Percentiles rank a stretch among this genome's conserved stretches.
phyloP scores from a whole-genome alignment of 2,329 filamentous ascomycete species.

The Pleomassaria siparia region DNA sequence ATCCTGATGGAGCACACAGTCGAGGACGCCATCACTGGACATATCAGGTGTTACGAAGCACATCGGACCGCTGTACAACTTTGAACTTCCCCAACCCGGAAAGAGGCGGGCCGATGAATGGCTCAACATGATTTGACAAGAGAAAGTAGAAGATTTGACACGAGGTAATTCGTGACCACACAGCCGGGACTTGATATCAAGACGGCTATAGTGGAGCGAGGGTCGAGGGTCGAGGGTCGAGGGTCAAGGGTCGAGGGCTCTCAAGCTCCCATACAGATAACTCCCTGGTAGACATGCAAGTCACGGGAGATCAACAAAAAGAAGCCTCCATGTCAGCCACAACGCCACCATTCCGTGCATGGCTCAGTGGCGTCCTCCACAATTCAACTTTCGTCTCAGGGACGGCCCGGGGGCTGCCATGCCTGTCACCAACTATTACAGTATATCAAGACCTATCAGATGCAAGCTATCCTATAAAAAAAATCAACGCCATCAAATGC shows the following conservation, averaged over 20 bases:
- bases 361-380: slow-evolving; percentile 1
- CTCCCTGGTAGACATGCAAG: background rate
- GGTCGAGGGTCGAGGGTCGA: no score
- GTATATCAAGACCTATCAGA: background rate
- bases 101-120: background rate
- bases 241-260: no score
- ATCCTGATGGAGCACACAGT: no score
- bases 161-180: no score
- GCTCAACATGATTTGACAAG: no score
- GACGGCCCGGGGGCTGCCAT: background rate
- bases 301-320: background rate
- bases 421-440: background rate
- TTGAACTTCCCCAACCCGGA: slow-evolving; percentile 6
- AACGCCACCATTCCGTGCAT: background rate
- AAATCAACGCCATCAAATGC: background rate
- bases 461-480: slow-evolving; percentile 1
- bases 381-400: background rate
- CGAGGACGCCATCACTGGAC: no score
- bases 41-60: slow-evolving; percentile 12
- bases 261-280: no score
- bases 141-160: no score
- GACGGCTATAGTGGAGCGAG: no score
- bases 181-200: no score
- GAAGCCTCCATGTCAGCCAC: background rate
- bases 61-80: slow-evolving; percentile 10